These are phyloP conservation scores for Verticillium klebahnii DNA, from an alignment of 2,329 filamentous ascomycete genomes.

Conservation along the genomic window DNA sequence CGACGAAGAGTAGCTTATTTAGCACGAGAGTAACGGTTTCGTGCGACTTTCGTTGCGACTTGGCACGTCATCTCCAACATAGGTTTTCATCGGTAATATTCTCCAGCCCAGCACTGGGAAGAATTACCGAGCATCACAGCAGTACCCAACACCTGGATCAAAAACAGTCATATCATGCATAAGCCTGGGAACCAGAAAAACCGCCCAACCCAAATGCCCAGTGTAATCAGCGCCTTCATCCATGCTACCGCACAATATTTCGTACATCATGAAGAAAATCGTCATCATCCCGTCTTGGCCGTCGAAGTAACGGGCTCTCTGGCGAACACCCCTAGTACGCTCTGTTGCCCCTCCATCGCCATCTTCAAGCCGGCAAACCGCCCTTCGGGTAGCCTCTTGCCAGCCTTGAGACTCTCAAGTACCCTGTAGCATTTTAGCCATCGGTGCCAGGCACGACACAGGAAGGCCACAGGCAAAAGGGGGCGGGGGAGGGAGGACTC, in stretches of 20 bases:
- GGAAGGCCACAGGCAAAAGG: neutral
- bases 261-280: neutral
- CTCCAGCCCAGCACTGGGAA: too few relatives aligned
- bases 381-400: constrained; percentile 69
- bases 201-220: neutral
- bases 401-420: constrained; percentile 75
- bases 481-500: constrained; percentile 15
- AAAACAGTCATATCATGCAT: neutral
- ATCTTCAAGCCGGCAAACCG: constrained; percentile 63
- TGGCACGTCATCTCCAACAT: too few relatives aligned
- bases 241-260: neutral
- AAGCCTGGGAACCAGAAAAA: neutral
- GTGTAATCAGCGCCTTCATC: neutral
- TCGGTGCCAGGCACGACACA: neutral
- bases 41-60: too few relatives aligned
- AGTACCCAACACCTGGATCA: neutral
- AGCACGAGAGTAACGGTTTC: too few relatives aligned
- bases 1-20: too few relatives aligned
- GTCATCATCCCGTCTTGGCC: neutral
- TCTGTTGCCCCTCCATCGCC: constrained; percentile 57
- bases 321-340: constrained; percentile 49
- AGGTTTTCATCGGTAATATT: too few relatives aligned
- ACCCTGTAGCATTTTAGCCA: constrained; percentile 47
- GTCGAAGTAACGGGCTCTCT: neutral
- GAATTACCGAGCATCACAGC: neutral